phyloP scores from a whole-genome alignment of 2,329 filamentous ascomycete species.

The Ophiostoma tasmaniense region DNA sequence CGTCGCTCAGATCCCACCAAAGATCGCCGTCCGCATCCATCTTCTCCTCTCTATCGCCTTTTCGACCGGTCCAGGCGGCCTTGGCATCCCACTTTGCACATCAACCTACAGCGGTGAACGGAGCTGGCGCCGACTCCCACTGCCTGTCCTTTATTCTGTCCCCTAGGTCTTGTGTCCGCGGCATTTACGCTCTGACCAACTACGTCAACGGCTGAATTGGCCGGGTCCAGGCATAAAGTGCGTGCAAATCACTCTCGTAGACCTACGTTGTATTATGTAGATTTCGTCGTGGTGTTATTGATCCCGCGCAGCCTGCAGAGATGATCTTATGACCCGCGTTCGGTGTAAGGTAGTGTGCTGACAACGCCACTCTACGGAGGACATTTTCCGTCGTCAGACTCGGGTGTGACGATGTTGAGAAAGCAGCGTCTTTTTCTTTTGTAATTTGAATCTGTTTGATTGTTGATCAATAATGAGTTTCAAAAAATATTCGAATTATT shows the following conservation, averaged over 20 bases:
- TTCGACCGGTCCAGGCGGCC: constrained; percentile 12
- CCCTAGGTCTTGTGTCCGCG: neutral
- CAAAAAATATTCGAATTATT: no score
- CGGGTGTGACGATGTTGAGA: neutral
- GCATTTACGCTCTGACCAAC: neutral
- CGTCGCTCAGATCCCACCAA: neutral
- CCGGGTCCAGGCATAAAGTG: neutral
- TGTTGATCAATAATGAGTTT: no score
- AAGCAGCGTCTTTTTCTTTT: no score
- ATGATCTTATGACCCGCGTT: neutral
- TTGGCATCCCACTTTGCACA: constrained; percentile 10
- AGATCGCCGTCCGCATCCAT: neutral
- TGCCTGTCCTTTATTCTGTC: neutral
- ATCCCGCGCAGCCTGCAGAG: neutral
- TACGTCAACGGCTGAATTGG: neutral
- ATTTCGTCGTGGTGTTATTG: neutral
- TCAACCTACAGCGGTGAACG: constrained; percentile 13
- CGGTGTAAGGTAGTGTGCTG: neutral
- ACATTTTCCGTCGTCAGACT: neutral
- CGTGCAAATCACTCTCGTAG: neutral
- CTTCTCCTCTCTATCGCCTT: neutral
- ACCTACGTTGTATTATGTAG: no score
- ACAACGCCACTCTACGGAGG: neutral
- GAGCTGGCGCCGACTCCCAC: neutral
- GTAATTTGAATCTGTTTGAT: neutral